phyloP scores from a whole-genome alignment of 2,329 filamentous ascomycete genomes.

The Sarocladium kiliense region DNA sequence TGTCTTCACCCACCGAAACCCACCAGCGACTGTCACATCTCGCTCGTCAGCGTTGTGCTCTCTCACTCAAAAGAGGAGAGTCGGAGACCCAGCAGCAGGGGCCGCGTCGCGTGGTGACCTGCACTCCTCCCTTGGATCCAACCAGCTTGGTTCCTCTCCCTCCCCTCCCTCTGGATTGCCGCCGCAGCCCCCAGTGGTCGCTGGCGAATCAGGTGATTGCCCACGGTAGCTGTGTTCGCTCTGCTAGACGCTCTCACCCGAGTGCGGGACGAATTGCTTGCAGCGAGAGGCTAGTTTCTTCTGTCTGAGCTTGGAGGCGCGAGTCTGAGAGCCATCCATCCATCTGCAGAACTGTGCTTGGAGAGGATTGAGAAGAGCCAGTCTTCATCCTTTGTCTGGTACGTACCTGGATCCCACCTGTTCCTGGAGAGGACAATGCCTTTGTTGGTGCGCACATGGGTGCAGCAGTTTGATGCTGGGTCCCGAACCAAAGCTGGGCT shows the following conservation, averaged over 20 bases:
- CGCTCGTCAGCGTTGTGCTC: background rate
- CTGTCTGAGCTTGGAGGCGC: background rate
- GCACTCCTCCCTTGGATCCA: background rate
- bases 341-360: background rate
- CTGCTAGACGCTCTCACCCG: background rate
- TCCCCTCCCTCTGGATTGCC: background rate
- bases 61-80: background rate
- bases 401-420: background rate
- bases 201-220: background rate
- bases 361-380: background rate
- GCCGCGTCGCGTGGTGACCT: background rate
- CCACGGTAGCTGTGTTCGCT: background rate
- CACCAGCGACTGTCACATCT: background rate
- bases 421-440: constrained; percentile 2
- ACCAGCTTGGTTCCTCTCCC: background rate
- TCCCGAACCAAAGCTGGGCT: background rate
- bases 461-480: background rate
- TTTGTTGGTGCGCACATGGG: background rate
- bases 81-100: background rate
- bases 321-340: background rate
- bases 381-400: background rate
- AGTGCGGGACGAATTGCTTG: background rate
- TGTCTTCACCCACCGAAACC: background rate
- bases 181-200: background rate
- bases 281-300: too few relatives aligned